A percentile compares a stretch with the other conserved stretches of the same genome.
phyloP scores from a whole-genome alignment of 1,139 yeast genomes.

The Protomyces inundatus region DNA sequence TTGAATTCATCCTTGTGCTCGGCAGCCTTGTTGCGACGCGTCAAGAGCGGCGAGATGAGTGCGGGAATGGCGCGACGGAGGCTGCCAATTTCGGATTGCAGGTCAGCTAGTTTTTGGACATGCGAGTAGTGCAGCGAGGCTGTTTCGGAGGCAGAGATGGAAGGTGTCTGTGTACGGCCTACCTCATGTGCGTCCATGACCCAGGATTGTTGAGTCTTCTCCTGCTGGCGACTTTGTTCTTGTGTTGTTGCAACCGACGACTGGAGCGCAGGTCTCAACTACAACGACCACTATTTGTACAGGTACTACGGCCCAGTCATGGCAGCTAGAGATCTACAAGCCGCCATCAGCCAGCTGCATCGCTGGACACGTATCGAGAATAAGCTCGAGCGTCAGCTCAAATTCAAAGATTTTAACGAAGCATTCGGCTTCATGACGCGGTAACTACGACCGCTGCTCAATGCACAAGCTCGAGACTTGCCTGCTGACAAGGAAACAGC shows the following conservation, averaged over 20 bases:
- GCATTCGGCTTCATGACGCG: background rate
- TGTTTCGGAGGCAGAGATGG: background rate
- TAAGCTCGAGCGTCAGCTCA: background rate
- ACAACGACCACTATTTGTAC: no score
- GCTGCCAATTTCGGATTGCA: conserved; percentile 9
- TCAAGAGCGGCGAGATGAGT: conserved; percentile 15
- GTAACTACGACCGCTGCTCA: background rate
- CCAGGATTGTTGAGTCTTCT: no score
- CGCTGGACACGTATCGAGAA: background rate
- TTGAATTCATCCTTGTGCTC: conserved; percentile 10
- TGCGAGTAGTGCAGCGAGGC: conserved; percentile 15
- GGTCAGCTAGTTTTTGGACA: conserved; percentile 7
- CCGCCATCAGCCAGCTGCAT: background rate
- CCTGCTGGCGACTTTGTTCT: no score
- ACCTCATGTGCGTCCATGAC: background rate
- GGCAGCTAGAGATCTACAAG: background rate
- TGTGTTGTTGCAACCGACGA: no score
- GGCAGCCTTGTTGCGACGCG: background rate
- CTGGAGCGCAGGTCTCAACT: no score
- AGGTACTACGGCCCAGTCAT: no score
- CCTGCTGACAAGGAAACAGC: background rate
- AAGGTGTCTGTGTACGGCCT: background rate
- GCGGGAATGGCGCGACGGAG: conserved; percentile 18
- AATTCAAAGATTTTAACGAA: background rate
- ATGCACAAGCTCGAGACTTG: no score